Conservation (phyloP, 2,329 filamentous ascomycete species). For the Huntiella decipiens region DNA sequence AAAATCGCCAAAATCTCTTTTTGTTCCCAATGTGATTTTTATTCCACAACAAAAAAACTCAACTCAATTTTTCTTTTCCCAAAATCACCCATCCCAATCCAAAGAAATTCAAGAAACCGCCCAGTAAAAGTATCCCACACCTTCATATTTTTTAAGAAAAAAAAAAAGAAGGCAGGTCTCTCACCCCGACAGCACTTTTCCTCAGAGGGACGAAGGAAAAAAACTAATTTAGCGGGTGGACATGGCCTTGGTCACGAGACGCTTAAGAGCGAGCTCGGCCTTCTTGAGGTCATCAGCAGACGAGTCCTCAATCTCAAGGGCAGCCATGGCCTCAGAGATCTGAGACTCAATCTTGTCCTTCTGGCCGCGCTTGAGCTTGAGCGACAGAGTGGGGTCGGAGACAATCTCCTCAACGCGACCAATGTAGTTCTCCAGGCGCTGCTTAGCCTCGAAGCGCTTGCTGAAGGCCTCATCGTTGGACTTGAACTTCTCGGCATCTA, state of each 20-base stretch:
- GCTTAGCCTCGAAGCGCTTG: constrained; percentile 98
- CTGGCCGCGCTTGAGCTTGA: constrained; percentile 97
- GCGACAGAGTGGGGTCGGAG: constrained; percentile 82
- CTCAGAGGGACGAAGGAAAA: background rate
- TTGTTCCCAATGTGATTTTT: too few relatives aligned
- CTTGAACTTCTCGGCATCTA: constrained; percentile 97
- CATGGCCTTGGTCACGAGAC: constrained; percentile 97
- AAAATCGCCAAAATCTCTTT: too few relatives aligned
- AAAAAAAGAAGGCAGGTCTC: background rate
- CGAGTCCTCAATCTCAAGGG: constrained; percentile 90
- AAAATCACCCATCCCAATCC: too few relatives aligned
- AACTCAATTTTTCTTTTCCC: too few relatives aligned
- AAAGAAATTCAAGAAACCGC: too few relatives aligned
- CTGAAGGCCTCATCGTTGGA: constrained; percentile 91
- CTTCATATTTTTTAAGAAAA: background rate
- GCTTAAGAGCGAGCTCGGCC: constrained; percentile 97
- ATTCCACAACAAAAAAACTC: too few relatives aligned
- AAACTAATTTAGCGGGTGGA: constrained; percentile 55
- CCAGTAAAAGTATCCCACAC: too few relatives aligned
- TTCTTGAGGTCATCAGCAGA: constrained; percentile 92
- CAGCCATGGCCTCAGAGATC: constrained; percentile 90
- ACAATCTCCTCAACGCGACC: constrained; percentile 96
- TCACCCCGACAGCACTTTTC: background rate
- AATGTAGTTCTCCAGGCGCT: constrained; percentile 99
- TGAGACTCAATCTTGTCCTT: constrained; percentile 99